These are phyloP conservation scores for Flaveria brownii DNA, from an alignment of 129 eudicot genomes.

Conservation along the genomic window DNA sequence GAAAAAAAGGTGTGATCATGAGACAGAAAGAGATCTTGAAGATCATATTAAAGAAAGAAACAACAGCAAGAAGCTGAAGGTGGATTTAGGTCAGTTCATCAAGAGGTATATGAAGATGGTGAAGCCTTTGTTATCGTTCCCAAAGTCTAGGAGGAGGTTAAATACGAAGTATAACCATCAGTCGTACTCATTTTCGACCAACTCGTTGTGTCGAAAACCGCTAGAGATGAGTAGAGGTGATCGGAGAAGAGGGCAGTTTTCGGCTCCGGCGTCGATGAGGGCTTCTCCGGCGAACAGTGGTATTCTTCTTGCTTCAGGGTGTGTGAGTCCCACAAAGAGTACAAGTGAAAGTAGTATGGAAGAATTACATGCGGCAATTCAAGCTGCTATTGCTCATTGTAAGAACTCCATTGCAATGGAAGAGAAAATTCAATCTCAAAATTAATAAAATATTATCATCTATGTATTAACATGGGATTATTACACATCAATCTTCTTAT, in stretches of 20 bases:
- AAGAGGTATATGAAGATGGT: conserved; percentile 79
- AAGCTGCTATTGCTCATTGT: conserved; percentile 98
- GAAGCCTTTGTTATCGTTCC: conserved; percentile 52
- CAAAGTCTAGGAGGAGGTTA: conserved; percentile 41
- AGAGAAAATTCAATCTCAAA: conserved; percentile 24
- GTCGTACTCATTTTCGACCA: conserved; percentile 64
- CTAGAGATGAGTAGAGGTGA: neutral
- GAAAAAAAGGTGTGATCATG: conserved; percentile 42
- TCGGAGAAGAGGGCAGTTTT: conserved; percentile 55
- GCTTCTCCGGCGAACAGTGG: conserved; percentile 85
- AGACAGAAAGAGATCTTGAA: conserved; percentile 30
- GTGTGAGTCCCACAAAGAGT: conserved; percentile 30
- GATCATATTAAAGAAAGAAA: conserved; percentile 22
- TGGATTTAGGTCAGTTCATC: conserved; percentile 55
- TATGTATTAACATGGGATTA: neutral
- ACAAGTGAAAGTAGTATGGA: conserved; percentile 86
- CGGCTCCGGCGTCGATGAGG: conserved; percentile 85
- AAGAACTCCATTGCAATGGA: conserved; percentile 69
- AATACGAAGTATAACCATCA: conserved; percentile 36
- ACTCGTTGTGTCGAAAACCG: conserved; percentile 27
- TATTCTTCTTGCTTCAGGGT: conserved; percentile 43
- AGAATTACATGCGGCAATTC: conserved; percentile 90
- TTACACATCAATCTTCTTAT: neutral
- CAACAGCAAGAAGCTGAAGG: conserved; percentile 44
- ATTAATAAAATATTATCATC: neutral